Base-by-base conservation (phyloP, 306 rosid species). In the Heteromeles arbutifolia region DNA sequence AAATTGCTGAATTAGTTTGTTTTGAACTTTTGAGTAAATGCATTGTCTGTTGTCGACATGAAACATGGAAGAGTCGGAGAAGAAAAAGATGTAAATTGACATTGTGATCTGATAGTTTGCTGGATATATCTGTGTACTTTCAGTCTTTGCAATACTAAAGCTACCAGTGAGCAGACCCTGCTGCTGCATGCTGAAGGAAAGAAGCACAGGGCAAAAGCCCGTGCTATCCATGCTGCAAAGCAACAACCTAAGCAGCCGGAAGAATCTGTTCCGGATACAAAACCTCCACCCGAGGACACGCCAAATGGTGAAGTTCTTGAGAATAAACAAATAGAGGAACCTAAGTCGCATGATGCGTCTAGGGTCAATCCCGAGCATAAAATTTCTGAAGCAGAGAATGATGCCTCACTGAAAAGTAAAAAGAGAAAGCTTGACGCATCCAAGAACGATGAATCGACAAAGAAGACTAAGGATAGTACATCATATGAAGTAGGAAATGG, bases 131-230 rank as follows among this genome's bases (percentile, higher is more conserved):
- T 84, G 65, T 82, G 53, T 48, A 57, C 62, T 78, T 76, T 74
- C 90, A 92, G 98, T 76, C 90, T 95, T 74, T 95, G 98, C 88
- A 95, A 92, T 37, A 87, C 96, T 1, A 90, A 75, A 73, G 87
- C 97, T 67, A 95, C 97, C 11, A 92, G 98, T 72, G 83, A 84
- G 90, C 98, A 95, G 86, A 44, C 97, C 12, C 86, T 92, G 75
- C 88, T 92, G 83, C 93, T 90, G 79, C 97, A 95, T 81, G 97
- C 97, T 6, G 98, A 95, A 77, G 98, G 98, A 82, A 95, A 95
- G 93, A 95, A 92, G 87, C 98, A 92, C 84, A 88, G 81, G 85
- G 96, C 84, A 29, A 95, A 85, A 86, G 97, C 96, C 81, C 80
- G 94, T 74, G 96, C 88, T 44, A 69, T 87, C 82, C 96, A 84